Evolutionary conservation across 1,139 yeast species (phyloP).

Genomic region (Maudiozyma humilis): DNA sequence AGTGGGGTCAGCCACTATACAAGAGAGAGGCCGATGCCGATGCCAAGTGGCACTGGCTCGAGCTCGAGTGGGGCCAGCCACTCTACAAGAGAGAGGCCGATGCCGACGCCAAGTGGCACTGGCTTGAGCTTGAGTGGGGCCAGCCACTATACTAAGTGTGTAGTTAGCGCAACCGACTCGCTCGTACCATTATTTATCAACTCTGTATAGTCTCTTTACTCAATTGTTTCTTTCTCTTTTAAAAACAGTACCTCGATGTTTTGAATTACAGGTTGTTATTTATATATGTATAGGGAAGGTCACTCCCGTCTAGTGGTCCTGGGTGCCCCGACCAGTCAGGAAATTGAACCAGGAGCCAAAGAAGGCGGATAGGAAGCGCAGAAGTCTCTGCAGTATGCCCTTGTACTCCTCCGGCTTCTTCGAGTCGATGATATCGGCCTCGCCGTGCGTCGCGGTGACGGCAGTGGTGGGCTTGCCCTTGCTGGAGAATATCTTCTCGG

Average conservation of each 20-base stretch:
- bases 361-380: constrained; percentile 7
- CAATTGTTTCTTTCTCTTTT: too few species aligned
- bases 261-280: too few species aligned
- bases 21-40: constrained; percentile 25
- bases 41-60: constrained; percentile 20
- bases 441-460: neutral
- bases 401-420: constrained; percentile 13
- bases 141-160: constrained; percentile 12
- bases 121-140: constrained; percentile 14
- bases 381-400: constrained; percentile 13
- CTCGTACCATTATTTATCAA: neutral
- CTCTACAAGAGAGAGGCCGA: constrained; percentile 16
- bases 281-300: too few species aligned
- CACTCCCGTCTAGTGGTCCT: too few species aligned
- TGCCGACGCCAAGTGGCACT: constrained; percentile 17
- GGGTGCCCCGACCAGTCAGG: neutral
- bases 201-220: neutral
- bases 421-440: constrained; percentile 1
- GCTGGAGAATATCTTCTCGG: neutral
- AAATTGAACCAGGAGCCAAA: constrained; percentile 10
- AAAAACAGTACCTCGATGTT: too few species aligned
- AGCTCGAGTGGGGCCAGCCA: constrained; percentile 13
- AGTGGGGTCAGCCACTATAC: constrained; percentile 15
- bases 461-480: neutral
- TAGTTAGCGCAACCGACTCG: neutral